Percentiles rank a stretch among this genome's conserved stretches.
These are phyloP conservation scores for Cercophora newfieldiana DNA, from an alignment of 495 filamentous ascomycete genomes.

Conservation along the genomic window DNA sequence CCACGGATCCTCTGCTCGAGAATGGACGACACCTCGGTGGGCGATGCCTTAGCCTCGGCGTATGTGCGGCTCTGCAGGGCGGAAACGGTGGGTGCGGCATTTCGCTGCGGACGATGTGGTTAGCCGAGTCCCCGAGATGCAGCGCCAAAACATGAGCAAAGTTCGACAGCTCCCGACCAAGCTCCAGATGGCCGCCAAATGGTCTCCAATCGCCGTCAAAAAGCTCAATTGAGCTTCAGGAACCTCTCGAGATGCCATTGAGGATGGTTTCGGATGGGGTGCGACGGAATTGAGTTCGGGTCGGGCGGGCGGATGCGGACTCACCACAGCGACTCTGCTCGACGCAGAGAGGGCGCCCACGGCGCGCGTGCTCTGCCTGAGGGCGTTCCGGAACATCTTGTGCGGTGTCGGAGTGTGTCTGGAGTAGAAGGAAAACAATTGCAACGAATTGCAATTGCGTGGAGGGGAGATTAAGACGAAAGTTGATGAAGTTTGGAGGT, in stretches of 20 bases:
- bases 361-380: constrained; percentile 91
- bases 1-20: constrained; percentile 98
- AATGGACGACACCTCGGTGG: constrained; percentile 98
- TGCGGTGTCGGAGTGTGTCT: constrained; percentile 42
- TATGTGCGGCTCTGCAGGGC: constrained; percentile 83
- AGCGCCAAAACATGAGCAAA: constrained; percentile 38
- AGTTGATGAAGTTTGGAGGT: constrained; percentile 36
- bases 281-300: constrained; percentile 41
- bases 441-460: constrained; percentile 51
- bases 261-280: constrained; percentile 31
- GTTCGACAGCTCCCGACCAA: constrained; percentile 38
- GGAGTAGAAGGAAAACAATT: constrained; percentile 46
- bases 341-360: constrained; percentile 89
- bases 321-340: constrained; percentile 88
- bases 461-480: constrained; percentile 48
- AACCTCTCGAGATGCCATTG: constrained; percentile 33
- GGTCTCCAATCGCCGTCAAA: constrained; percentile 23
- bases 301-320: constrained; percentile 55
- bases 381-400: constrained; percentile 94
- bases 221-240: constrained; percentile 51
- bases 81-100: constrained; percentile 75
- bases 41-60: constrained; percentile 91
- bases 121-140: constrained; percentile 46
- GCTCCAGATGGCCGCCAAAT: constrained; percentile 29
- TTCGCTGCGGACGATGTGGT: constrained; percentile 64